A percentile compares a stretch with the other conserved stretches of the same genome.
Conservation (phyloP, 257 asterid species). For the Perilla frutescens region DNA sequence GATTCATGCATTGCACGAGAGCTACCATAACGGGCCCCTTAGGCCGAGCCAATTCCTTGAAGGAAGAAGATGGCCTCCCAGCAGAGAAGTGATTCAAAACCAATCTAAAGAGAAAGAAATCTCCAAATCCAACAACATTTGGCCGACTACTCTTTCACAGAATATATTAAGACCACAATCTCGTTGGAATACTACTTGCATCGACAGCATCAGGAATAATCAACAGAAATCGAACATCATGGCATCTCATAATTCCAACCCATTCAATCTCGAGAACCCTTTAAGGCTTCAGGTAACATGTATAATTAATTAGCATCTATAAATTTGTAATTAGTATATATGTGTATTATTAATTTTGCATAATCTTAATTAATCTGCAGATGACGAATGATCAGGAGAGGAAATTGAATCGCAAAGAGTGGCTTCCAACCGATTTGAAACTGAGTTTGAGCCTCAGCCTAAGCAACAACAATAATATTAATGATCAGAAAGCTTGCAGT, state of each 20-base stretch:
- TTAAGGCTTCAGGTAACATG: conserved; percentile 45
- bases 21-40: conserved; percentile 39
- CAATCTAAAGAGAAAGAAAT: conserved; percentile 44
- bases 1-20: conserved; percentile 40
- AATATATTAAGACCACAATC: conserved; percentile 30
- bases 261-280: conserved; percentile 37
- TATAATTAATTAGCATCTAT: too few species aligned
- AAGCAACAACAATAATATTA: conserved; percentile 26
- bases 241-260: conserved; percentile 28
- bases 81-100: conserved; percentile 40
- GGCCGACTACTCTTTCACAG: conserved; percentile 29
- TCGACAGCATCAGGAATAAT: conserved; percentile 21
- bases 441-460: conserved; percentile 56
- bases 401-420: conserved; percentile 40
- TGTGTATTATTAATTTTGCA: too few species aligned
- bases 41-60: conserved; percentile 58
- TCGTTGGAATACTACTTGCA: conserved; percentile 35
- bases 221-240: conserved; percentile 36
- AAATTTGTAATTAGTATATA: too few species aligned
- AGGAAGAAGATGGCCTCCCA: conserved; percentile 71
- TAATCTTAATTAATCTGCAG: conserved; percentile 34
- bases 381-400: conserved; percentile 46
- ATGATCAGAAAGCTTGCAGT: conserved; percentile 42
- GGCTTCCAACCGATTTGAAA: conserved; percentile 51
- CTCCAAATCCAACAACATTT: conserved; percentile 35